These are phyloP conservation scores for Mycena latifolia DNA, from an alignment of 768 basidiomycete genomes.

Conservation along the genomic window DNA sequence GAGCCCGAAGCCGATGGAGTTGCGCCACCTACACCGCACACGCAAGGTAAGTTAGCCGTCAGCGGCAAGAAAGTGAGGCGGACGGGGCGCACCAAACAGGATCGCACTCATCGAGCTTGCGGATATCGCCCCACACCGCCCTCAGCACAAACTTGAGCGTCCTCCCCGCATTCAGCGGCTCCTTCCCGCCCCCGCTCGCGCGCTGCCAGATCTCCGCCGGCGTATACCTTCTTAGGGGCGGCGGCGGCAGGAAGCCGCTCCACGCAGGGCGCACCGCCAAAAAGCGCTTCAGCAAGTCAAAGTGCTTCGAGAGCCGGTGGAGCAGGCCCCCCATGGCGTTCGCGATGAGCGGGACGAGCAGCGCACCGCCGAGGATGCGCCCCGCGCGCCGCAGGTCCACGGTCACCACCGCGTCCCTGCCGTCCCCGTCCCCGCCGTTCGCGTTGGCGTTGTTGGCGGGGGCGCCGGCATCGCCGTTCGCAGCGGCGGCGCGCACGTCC, in stretches of 20 bases:
- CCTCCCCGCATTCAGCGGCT: constrained; percentile 40
- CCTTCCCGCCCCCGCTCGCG: constrained; percentile 22
- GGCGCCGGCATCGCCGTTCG: constrained; percentile 35
- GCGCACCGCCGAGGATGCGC: constrained; percentile 75
- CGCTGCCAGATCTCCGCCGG: constrained; percentile 33
- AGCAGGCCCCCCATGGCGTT: constrained; percentile 74
- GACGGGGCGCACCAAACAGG: constrained; percentile 71
- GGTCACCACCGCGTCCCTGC: constrained; percentile 53
- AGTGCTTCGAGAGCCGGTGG: constrained; percentile 63
- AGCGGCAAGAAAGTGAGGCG: too few relatives aligned
- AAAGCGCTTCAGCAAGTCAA: constrained; percentile 53
- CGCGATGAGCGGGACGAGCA: constrained; percentile 76
- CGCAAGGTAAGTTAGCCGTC: too few relatives aligned
- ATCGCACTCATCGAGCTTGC: constrained; percentile 75
- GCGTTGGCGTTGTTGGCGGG: constrained; percentile 17
- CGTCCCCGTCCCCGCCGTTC: constrained; percentile 30
- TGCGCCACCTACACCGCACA: constrained; percentile 64
- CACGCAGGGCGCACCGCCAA: constrained; percentile 46
- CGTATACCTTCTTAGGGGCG: constrained; percentile 38
- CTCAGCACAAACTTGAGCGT: constrained; percentile 54
- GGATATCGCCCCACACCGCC: constrained; percentile 67
- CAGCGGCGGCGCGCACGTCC: constrained; percentile 28
- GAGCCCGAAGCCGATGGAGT: constrained; percentile 74
- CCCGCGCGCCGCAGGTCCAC: constrained; percentile 73
- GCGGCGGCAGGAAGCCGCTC: constrained; percentile 32